Evolutionary conservation across 768 basidiomycete species (phyloP).

Genomic region (Boletus edulis): DNA sequence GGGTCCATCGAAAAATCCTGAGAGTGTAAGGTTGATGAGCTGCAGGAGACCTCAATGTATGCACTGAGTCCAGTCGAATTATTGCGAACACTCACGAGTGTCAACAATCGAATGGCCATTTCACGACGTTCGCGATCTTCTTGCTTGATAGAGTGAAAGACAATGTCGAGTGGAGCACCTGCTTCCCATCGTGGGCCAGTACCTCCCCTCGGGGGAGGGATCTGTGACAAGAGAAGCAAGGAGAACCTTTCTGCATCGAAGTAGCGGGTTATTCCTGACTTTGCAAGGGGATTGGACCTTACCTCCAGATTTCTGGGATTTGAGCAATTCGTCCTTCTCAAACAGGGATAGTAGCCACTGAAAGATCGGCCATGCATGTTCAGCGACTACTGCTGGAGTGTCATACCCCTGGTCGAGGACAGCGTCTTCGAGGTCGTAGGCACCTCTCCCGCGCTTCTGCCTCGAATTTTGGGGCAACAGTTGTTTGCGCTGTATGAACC

Average conservation of each 20-base stretch:
- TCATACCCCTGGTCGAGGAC: conserved; percentile 19
- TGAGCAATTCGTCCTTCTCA: conserved; percentile 58
- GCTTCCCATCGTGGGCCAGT: conserved; percentile 54
- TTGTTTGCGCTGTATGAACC: conserved; percentile 44
- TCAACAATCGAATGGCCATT: conserved; percentile 35
- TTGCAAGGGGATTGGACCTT: conserved; percentile 1
- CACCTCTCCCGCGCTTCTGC: conserved; percentile 33
- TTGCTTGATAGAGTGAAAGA: conserved; percentile 38
- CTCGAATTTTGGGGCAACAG: conserved; percentile 16
- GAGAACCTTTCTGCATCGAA: conserved; percentile 41
- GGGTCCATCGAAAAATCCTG: conserved; percentile 35
- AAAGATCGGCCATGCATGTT: conserved; percentile 69
- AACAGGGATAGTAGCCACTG: conserved; percentile 67
- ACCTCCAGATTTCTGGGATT: conserved; percentile 31
- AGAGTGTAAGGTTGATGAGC: conserved; percentile 42
- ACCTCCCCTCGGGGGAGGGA: conserved; percentile 51
- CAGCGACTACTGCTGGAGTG: conserved; percentile 43
- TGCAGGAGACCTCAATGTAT: conserved; percentile 14
- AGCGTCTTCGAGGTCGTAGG: conserved; percentile 25
- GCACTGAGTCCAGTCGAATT: neutral
- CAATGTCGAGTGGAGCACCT: conserved; percentile 47
- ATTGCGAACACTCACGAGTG: conserved; percentile 25
- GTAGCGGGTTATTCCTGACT: conserved; percentile 6
- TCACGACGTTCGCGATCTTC: conserved; percentile 27
- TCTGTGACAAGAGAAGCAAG: conserved; percentile 54